phyloP scores from a whole-genome alignment of 192 early-diverging fungal genomes.

The Geosiphon pyriformis region DNA sequence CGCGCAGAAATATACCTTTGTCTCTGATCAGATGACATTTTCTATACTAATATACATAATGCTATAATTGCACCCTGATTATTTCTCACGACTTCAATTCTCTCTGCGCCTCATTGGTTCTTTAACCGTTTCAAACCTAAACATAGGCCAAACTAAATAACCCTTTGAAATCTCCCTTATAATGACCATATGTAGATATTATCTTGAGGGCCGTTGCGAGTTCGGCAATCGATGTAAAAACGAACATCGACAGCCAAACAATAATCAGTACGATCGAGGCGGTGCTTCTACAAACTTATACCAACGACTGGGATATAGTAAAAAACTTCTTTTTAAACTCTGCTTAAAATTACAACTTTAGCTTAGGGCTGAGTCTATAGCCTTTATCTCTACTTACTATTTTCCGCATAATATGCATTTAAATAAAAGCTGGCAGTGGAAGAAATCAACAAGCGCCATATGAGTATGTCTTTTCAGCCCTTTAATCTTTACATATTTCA shows the following conservation, averaged over 20 bases:
- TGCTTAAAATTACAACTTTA: neutral
- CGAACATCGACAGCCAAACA: constrained; percentile 39
- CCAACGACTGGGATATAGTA: neutral
- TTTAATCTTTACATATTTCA: too few relatives aligned
- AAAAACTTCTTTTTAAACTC: neutral
- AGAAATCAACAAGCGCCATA: constrained; percentile 22
- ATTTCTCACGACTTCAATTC: too few relatives aligned
- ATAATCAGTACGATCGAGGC: constrained; percentile 24
- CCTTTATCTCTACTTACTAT: too few relatives aligned
- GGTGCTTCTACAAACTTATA: constrained; percentile 23
- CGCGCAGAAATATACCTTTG: too few relatives aligned
- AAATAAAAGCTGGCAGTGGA: neutral
- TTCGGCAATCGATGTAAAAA: constrained; percentile 48
- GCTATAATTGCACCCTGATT: too few relatives aligned
- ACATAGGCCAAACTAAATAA: too few relatives aligned
- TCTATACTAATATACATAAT: too few relatives aligned
- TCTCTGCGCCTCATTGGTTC: too few relatives aligned
- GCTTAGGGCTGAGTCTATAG: neutral
- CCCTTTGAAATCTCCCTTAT: too few relatives aligned
- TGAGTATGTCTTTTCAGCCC: constrained; percentile 26
- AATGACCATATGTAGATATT: constrained; percentile 28
- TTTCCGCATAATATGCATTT: too few relatives aligned
- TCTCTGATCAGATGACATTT: too few relatives aligned
- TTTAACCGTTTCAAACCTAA: too few relatives aligned
- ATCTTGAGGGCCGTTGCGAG: constrained; percentile 48